Conservation (phyloP, 1,139 yeast genomes). For the Pichia sp. region DNA sequence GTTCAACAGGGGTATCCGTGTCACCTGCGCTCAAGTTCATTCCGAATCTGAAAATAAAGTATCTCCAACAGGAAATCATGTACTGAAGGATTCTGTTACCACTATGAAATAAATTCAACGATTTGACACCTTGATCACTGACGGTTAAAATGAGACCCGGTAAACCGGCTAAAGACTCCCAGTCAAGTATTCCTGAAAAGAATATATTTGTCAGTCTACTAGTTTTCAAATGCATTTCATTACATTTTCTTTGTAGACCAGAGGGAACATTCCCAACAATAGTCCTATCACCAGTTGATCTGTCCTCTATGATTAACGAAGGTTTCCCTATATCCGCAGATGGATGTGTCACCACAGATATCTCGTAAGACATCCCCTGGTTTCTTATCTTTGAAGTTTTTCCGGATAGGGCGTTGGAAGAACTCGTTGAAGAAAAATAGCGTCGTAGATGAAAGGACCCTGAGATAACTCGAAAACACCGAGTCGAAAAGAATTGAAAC, state of each 20-base stretch:
- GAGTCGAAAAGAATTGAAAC: not conserved
- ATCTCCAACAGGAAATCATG: conserved; percentile 76
- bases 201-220: conserved; percentile 61
- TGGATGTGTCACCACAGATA: conserved; percentile 32
- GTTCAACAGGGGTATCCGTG: conserved; percentile 41
- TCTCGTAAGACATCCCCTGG: conserved; percentile 29
- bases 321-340: conserved; percentile 31
- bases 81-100: conserved; percentile 46
- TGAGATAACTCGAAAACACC: not conserved
- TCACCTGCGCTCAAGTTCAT: conserved; percentile 46
- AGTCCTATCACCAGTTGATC: conserved; percentile 53
- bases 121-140: conserved; percentile 71
- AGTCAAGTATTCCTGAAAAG: conserved; percentile 66
- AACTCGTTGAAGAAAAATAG: not conserved
- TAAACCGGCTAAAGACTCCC: conserved; percentile 80
- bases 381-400: conserved; percentile 1
- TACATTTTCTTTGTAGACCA: conserved; percentile 74
- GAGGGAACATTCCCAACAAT: conserved; percentile 80
- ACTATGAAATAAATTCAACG: conserved; percentile 41
- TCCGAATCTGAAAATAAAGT: conserved; percentile 82
- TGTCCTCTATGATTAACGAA: conserved; percentile 30
- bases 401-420: not conserved
- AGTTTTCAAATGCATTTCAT: conserved; percentile 50
- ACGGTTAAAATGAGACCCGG: conserved; percentile 85
- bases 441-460: not conserved